Evolutionary conservation across 2,329 filamentous ascomycete genomes (phyloP).

Genomic region (Ceratocystiopsis brevicomis): DNA sequence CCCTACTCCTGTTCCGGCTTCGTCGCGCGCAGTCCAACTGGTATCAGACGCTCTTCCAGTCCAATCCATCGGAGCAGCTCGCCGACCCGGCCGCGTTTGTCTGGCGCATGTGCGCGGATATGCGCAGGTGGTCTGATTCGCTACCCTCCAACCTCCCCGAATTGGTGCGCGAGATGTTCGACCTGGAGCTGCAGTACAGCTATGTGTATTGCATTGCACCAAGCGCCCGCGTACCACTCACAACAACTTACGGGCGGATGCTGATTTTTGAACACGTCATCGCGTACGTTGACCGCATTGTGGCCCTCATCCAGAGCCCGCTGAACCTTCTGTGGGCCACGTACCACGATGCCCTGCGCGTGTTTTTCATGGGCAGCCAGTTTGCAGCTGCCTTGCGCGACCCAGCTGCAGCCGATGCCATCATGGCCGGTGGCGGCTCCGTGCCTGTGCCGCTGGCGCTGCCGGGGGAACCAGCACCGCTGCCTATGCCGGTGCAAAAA

Average conservation of each 20-base stretch:
- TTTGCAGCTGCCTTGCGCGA: conserved; percentile 41
- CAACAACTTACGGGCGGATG: conserved; percentile 57
- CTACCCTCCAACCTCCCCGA: conserved; percentile 47
- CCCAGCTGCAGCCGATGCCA: conserved; percentile 27
- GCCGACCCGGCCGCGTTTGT: conserved; percentile 51
- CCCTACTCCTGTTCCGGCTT: conserved; percentile 61
- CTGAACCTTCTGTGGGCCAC: conserved; percentile 51
- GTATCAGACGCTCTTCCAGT: conserved; percentile 79
- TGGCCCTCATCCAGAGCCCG: conserved; percentile 42
- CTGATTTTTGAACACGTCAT: conserved; percentile 76
- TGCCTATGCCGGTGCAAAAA: conserved; percentile 29
- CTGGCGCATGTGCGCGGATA: conserved; percentile 57
- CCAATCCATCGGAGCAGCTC: conserved; percentile 43
- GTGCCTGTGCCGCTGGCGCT: conserved; percentile 25
- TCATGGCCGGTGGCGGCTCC: conserved; percentile 28
- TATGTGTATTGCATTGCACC: conserved; percentile 79
- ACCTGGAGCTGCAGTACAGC: conserved; percentile 76
- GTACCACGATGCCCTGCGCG: conserved; percentile 71
- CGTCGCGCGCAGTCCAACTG: conserved; percentile 73
- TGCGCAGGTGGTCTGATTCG: conserved; percentile 65
- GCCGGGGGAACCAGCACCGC: conserved; percentile 28
- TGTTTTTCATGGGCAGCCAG: conserved; percentile 55
- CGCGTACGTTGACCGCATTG: conserved; percentile 59
- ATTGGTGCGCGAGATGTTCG: conserved; percentile 57
- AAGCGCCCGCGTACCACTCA: conserved; percentile 50